Evolutionary conservation across 2,329 filamentous ascomycete species (phyloP), one percentile per base, ranked within the genome.

Genomic region (Pseudogymnoascus sp.): DNA sequence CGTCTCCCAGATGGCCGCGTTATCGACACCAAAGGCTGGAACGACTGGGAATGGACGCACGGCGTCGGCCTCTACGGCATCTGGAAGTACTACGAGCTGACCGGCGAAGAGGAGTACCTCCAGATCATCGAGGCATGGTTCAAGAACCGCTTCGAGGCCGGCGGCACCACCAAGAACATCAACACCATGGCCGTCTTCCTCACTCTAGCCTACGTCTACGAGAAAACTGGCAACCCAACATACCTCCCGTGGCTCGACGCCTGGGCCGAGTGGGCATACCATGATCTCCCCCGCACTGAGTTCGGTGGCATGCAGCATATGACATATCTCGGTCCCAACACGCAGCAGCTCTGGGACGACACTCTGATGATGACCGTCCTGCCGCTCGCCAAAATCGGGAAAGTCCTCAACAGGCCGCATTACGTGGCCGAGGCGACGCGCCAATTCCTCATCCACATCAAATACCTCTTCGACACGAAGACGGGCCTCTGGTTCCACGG

Each of bases 321-420:
- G 59, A 71, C 70, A 33, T 74, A 92, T 69, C 75, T 87, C 33
- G 82, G 84, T 2, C 81, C 83, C 66, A 91, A 93, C 74, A 80
- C 86, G 66, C 82, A 90, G 72, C 88, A 93, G 77, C 79, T 93
- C 22, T 93, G 90, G 90, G 90, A 92, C 68, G 90, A 93, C 72
- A 93, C 90, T 5, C 79, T 93, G 50, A 93, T 93, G 89, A 93
- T 93, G 90, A 92, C 89, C 0, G 89, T 91, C 5, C 77, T 93
- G 75, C 90, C 90, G 1, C 79, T 93, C 16, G 89, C 89, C 16
- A 93, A 93, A 77, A 92, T 92, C 65, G 90, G 90, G 0, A 81
- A 86, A 63, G 78, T 91, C 3, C 81, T 93, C 2, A 79, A 83
- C 65, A 79, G 89, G 1, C 87, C 88, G 0, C 82, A 89, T 67